phyloP scores from a whole-genome alignment of 1,284 basidiomycete genomes.

The Trametes polyzona region DNA sequence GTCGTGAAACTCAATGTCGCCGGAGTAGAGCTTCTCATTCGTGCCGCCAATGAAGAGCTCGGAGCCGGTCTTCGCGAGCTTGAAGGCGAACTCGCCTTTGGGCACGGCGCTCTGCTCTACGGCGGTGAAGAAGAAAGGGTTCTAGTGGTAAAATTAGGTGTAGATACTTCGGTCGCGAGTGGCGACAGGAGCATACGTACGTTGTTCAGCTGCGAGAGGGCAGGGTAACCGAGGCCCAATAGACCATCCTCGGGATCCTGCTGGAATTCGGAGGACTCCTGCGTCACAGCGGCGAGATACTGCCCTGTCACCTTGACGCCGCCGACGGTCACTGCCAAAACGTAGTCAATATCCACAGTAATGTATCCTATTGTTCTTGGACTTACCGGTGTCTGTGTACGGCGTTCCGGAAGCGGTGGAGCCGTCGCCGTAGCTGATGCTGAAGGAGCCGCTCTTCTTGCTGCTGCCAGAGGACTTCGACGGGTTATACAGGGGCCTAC shows the following conservation, averaged over 20 bases:
- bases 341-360: background rate
- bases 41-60: slow-evolving; percentile 54
- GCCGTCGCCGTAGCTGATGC: slow-evolving; percentile 57
- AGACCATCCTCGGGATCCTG: slow-evolving; percentile 26
- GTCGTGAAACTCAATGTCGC: slow-evolving; percentile 42
- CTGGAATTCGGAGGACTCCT: slow-evolving; percentile 9
- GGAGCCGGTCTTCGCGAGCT: slow-evolving; percentile 46
- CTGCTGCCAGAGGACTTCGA: slow-evolving; percentile 40
- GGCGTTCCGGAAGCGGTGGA: slow-evolving; percentile 53
- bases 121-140: slow-evolving; percentile 40
- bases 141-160: too few species aligned
- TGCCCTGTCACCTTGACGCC: slow-evolving; percentile 26
- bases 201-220: background rate
- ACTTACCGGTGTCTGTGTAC: slow-evolving; percentile 51
- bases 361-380: background rate
- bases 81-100: slow-evolving; percentile 47
- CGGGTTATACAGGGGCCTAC: slow-evolving; percentile 36
- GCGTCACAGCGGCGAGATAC: slow-evolving; percentile 23
- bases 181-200: too few species aligned
- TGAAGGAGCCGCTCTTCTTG: slow-evolving; percentile 42
- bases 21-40: slow-evolving; percentile 40
- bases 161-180: too few species aligned
- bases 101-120: slow-evolving; percentile 36
- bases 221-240: slow-evolving; percentile 29
- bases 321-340: slow-evolving; percentile 8